phyloP scores from a whole-genome alignment of 2,329 filamentous ascomycete genomes.

The Hansfordia pulvinata region DNA sequence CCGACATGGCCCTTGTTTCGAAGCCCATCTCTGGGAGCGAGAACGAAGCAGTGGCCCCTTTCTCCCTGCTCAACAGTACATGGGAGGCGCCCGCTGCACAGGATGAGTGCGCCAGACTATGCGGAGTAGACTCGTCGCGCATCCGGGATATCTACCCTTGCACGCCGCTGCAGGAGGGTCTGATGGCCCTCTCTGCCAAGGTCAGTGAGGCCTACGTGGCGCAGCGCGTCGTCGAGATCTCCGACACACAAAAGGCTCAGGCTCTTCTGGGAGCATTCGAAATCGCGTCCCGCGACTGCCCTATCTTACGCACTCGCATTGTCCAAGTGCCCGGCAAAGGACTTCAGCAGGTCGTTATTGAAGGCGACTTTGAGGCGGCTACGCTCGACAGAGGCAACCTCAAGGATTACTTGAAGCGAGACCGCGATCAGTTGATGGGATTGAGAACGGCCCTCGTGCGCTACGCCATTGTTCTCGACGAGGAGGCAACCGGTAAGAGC shows the following conservation, averaged over 20 bases:
- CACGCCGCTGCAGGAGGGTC: constrained; percentile 37
- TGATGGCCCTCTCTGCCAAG: constrained; percentile 38
- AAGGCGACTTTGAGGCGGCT: constrained; percentile 18
- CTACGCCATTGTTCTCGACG: constrained; percentile 25
- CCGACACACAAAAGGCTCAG: constrained; percentile 18
- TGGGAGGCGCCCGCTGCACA: constrained; percentile 21
- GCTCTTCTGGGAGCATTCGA: constrained; percentile 29
- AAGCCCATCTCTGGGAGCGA: constrained; percentile 11
- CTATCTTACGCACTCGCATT: constrained; percentile 34
- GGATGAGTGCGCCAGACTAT: constrained; percentile 24
- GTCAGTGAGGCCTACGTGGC: constrained; percentile 37
- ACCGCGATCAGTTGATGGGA: constrained; percentile 25
- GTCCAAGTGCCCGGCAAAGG: constrained; percentile 28
- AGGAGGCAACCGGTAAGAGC: constrained; percentile 13
- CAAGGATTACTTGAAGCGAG: constrained; percentile 24
- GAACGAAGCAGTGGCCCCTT: constrained; percentile 17
- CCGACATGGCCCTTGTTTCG: constrained; percentile 26
- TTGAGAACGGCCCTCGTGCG: constrained; percentile 30
- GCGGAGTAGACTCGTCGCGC: constrained; percentile 17
- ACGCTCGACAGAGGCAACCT: constrained; percentile 20
- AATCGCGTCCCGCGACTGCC: constrained; percentile 18
- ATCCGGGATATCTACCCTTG: constrained; percentile 41
- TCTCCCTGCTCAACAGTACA: constrained; percentile 22
- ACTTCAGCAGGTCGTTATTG: constrained; percentile 32
- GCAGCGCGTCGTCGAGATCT: constrained; percentile 29